Evolutionary conservation across 2,329 filamentous ascomycete genomes (phyloP).

Genomic region (Stachybotrys echinatus): DNA sequence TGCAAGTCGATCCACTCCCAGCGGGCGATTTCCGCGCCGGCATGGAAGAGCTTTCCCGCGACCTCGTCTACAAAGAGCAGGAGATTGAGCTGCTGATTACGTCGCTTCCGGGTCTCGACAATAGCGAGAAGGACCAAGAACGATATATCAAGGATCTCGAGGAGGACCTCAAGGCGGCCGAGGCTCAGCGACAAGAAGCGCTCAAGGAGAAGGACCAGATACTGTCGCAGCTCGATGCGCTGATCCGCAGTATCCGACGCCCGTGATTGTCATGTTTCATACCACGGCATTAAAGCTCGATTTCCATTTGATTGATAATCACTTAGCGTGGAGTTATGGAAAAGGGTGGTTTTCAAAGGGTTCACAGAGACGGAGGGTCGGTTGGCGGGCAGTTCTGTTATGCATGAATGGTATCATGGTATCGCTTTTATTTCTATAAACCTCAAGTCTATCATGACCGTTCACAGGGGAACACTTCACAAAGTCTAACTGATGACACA

Average conservation of each 20-base stretch:
- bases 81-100: conserved; percentile 77
- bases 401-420: neutral
- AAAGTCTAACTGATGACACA: too few species aligned
- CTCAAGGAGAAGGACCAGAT: conserved; percentile 60
- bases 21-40: conserved; percentile 61
- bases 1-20: conserved; percentile 54
- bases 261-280: conserved; percentile 33
- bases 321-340: conserved; percentile 22
- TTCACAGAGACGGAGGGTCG: neutral
- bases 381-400: neutral
- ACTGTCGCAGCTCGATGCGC: conserved; percentile 52
- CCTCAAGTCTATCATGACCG: neutral
- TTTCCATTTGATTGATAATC: neutral
- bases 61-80: conserved; percentile 74
- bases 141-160: conserved; percentile 60
- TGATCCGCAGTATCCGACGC: conserved; percentile 55
- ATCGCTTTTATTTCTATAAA: neutral
- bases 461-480: neutral
- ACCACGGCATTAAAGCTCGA: neutral
- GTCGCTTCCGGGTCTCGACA: conserved; percentile 69
- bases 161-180: conserved; percentile 58
- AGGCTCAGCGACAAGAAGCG: conserved; percentile 57
- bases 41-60: conserved; percentile 67
- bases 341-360: neutral
- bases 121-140: conserved; percentile 72